Evolutionary conservation across 225 moss, liverwort and hornwort genomes (phyloP).

Genomic region (Sphagnum tenellum): DNA sequence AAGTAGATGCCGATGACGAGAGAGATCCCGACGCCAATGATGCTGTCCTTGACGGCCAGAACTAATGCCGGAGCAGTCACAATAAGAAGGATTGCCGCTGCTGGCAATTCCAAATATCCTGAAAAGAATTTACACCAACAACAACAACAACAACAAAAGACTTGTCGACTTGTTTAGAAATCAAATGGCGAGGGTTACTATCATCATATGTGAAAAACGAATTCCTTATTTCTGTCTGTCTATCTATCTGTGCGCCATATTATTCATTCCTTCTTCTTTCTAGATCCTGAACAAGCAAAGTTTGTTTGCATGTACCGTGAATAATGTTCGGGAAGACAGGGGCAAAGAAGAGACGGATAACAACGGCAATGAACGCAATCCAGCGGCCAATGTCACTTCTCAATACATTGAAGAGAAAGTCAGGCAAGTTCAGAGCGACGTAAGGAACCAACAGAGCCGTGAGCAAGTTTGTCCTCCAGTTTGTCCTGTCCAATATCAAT

Average conservation of each 20-base stretch:
- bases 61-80: conserved; percentile 19
- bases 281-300: background rate
- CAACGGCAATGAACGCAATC: conserved; percentile 52
- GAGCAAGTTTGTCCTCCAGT: conserved; percentile 75
- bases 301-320: conserved; percentile 11
- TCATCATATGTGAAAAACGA: too few relatives aligned
- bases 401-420: conserved; percentile 25
- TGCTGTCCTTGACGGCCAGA: conserved; percentile 6
- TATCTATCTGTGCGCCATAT: background rate
- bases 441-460: conserved; percentile 77
- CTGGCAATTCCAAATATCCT: conserved; percentile 41
- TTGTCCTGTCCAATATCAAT: conserved; percentile 61
- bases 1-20: conserved; percentile 28
- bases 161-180: too few relatives aligned
- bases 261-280: background rate
- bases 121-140: background rate
- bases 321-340: conserved; percentile 27
- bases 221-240: too few relatives aligned
- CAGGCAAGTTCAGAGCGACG: conserved; percentile 56
- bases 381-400: conserved; percentile 41
- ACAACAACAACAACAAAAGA: background rate
- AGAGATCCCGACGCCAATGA: conserved; percentile 10
- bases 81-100: conserved; percentile 28
- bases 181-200: too few relatives aligned
- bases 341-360: conserved; percentile 47